Percentiles rank a stretch among this genome's conserved stretches.
These are phyloP conservation scores for Phyllostachys edulis DNA, from an alignment of 176 grass and related monocot species.

Conservation along the genomic window DNA sequence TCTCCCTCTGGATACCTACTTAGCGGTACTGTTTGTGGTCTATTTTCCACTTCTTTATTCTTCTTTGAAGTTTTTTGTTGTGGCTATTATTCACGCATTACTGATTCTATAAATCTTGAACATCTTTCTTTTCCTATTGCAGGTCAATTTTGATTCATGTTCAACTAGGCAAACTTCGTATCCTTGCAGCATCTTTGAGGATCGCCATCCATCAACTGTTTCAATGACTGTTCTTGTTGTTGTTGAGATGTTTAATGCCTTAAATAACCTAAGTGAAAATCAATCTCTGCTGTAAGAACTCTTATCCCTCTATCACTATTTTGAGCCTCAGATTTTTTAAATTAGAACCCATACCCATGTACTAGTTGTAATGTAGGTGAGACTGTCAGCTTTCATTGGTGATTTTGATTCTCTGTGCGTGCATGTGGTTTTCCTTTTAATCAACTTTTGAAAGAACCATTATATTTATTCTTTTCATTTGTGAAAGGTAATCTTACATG, in stretches of 20 bases:
- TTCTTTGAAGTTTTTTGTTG: slow-evolving; percentile 20
- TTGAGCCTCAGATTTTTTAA: not conserved
- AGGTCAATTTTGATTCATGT: slow-evolving; percentile 99
- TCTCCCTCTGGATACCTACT: not conserved
- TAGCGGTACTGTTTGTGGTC: not conserved
- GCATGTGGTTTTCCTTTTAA: not conserved
- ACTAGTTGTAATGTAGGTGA: not conserved
- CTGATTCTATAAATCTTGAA: not conserved
- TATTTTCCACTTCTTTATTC: not conserved
- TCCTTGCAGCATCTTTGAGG: slow-evolving; percentile 91
- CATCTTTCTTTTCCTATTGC: slow-evolving; percentile 18
- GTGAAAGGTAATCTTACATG: not conserved
- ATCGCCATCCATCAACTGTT: slow-evolving; percentile 96
- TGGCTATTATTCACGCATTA: not conserved
- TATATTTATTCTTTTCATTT: slow-evolving; percentile 9
- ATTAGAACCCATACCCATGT: not conserved
- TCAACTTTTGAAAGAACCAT: not conserved
- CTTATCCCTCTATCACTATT: slow-evolving; percentile 13
- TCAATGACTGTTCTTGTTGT: slow-evolving; percentile 99
- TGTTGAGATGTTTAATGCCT: slow-evolving; percentile 99
- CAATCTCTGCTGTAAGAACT: slow-evolving; percentile 88
- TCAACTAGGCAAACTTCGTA: slow-evolving; percentile 81
- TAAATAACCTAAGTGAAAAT: slow-evolving; percentile 99
- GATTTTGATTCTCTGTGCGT: not conserved
- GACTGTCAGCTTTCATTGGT: not conserved